Evolutionary conservation across 345 rosid species (phyloP).

Genomic region (Bretschneidera sinensis): DNA sequence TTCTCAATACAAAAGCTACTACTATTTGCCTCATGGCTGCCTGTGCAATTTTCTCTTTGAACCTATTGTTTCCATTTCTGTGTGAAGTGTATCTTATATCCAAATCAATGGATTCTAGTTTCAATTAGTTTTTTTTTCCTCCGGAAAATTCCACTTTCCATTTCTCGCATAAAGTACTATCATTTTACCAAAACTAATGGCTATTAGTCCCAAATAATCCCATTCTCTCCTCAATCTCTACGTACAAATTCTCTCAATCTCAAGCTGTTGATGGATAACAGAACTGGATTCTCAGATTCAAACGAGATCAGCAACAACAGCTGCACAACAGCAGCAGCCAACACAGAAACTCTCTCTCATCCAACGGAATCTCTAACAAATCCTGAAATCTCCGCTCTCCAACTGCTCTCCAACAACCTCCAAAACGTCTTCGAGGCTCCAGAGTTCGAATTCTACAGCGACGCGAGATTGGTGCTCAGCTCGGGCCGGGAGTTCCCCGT

Average conservation of each 20-base stretch:
- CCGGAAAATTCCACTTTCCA: too few relatives aligned
- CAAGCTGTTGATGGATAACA: constrained; percentile 30
- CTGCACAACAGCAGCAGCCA: constrained; percentile 40
- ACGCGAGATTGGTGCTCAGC: constrained; percentile 52
- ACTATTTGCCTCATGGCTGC: too few relatives aligned
- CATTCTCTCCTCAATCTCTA: not conserved
- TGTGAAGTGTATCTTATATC: not conserved
- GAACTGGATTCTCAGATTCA: constrained; percentile 57
- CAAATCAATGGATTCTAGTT: not conserved
- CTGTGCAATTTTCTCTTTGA: too few relatives aligned
- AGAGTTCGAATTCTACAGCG: constrained; percentile 50
- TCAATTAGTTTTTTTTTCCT: too few relatives aligned
- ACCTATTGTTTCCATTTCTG: not conserved
- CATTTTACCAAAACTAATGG: not conserved
- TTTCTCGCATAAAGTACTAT: too few relatives aligned
- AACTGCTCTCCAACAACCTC: constrained; percentile 49
- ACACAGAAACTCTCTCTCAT: constrained; percentile 17
- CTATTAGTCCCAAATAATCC: not conserved
- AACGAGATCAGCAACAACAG: constrained; percentile 56
- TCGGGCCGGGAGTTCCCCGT: constrained; percentile 49
- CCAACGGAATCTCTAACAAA: constrained; percentile 5
- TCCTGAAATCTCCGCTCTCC: constrained; percentile 42
- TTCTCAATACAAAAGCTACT: too few relatives aligned
- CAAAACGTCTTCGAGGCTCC: constrained; percentile 48
- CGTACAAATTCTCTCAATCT: not conserved